A percentile compares a stretch with the other conserved stretches of the same genome.
Evolutionary conservation across 345 rosid species (phyloP).

Genomic region (Dovyalis caffra): DNA sequence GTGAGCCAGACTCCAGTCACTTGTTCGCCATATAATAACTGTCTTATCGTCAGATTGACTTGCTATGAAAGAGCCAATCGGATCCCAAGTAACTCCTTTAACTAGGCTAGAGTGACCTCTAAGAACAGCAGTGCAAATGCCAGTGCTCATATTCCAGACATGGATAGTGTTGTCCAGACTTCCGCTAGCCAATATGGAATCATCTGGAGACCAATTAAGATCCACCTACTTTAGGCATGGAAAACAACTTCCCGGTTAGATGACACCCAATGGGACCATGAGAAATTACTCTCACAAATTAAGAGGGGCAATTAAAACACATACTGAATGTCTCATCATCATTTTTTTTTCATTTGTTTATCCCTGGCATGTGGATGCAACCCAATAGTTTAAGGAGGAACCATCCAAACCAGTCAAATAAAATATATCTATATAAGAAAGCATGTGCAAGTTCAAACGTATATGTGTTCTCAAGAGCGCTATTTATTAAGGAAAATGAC

Average conservation of each 20-base stretch:
- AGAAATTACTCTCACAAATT: constrained; percentile 13
- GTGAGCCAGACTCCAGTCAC: constrained; percentile 97
- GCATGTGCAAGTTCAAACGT: background rate
- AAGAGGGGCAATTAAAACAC: background rate
- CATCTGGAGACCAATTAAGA: constrained; percentile 99
- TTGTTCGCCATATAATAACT: constrained; percentile 97
- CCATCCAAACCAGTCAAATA: background rate
- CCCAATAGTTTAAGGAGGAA: background rate
- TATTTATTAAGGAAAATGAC: background rate
- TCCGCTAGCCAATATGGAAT: constrained; percentile 89
- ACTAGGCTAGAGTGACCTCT: constrained; percentile 97
- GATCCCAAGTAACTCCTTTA: constrained; percentile 99
- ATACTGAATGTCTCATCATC: background rate
- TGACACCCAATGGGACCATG: constrained; percentile 11
- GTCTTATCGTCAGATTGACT: constrained; percentile 99
- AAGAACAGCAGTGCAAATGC: constrained; percentile 94
- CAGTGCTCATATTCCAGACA: constrained; percentile 92
- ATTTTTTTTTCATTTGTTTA: background rate
- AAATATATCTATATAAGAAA: background rate
- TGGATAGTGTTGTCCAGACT: constrained; percentile 97
- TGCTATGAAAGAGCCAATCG: constrained; percentile 93
- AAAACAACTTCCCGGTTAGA: constrained; percentile 43
- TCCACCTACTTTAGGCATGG: constrained; percentile 96
- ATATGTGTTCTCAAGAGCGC: background rate
- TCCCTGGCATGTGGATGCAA: background rate